These are phyloP conservation scores for Ophiocordyceps polyrhachis-furcata DNA, from an alignment of 2,329 filamentous ascomycete species.

Conservation along the genomic window DNA sequence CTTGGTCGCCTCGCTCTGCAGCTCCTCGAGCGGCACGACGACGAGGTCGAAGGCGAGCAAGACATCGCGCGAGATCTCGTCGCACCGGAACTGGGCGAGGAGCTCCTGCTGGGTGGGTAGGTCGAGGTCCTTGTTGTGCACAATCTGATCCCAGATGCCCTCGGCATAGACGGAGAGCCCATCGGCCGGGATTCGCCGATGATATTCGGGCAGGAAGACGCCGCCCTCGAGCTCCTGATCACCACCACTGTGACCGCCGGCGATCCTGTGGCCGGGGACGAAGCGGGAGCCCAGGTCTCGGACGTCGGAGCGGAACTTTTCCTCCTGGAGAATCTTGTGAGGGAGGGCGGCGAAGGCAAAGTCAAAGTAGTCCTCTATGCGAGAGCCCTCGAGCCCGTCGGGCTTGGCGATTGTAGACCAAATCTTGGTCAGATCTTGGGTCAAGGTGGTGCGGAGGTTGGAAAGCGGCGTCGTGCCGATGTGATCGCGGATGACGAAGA, in stretches of 20 bases:
- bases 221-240: slow-evolving; percentile 62
- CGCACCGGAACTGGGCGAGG: slow-evolving; percentile 89
- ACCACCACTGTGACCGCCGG: slow-evolving; percentile 31
- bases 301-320: slow-evolving; percentile 71
- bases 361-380: slow-evolving; percentile 95
- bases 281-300: slow-evolving; percentile 67
- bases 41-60: slow-evolving; percentile 63
- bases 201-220: slow-evolving; percentile 84
- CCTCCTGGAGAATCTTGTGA: slow-evolving; percentile 90
- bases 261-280: slow-evolving; percentile 57
- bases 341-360: slow-evolving; percentile 92
- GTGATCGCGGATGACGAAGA: slow-evolving; percentile 98
- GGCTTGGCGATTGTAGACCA: slow-evolving; percentile 92
- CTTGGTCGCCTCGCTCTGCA: slow-evolving; percentile 56
- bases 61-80: slow-evolving; percentile 87
- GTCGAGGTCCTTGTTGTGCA: slow-evolving; percentile 96
- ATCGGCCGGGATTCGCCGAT: slow-evolving; percentile 87
- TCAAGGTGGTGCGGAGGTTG: slow-evolving; percentile 76
- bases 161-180: slow-evolving; percentile 90
- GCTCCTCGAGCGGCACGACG: slow-evolving; percentile 71
- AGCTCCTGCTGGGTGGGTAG: slow-evolving; percentile 93
- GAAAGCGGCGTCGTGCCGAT: slow-evolving; percentile 77
- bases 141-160: slow-evolving; percentile 95
- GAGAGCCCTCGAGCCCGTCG: slow-evolving; percentile 66
- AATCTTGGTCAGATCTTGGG: slow-evolving; percentile 80